Evolutionary conservation across 2,329 filamentous ascomycete genomes (phyloP).

Genomic region (Huntiella bhutanensis): DNA sequence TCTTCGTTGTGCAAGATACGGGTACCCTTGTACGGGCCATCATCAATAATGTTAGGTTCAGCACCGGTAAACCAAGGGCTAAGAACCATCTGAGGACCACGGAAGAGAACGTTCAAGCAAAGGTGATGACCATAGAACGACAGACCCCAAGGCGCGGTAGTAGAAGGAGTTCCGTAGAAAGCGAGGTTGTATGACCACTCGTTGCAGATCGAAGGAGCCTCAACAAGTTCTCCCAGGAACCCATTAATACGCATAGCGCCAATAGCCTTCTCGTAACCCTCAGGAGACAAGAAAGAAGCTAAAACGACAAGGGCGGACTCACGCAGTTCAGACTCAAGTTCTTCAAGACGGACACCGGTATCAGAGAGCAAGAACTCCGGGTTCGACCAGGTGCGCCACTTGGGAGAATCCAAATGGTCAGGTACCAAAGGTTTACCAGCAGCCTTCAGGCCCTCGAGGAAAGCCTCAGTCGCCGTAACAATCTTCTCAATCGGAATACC

Average conservation of each 20-base stretch:
- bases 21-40: conserved; percentile 41
- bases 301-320: conserved; percentile 36
- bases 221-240: conserved; percentile 51
- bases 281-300: conserved; percentile 39
- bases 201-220: conserved; percentile 46
- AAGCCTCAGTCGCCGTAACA: conserved; percentile 27
- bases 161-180: conserved; percentile 45
- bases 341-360: conserved; percentile 53
- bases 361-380: conserved; percentile 52
- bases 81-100: conserved; percentile 44
- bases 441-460: conserved; percentile 27
- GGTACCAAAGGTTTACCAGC: conserved; percentile 15
- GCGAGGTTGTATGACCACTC: conserved; percentile 60
- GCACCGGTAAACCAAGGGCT: conserved; percentile 64
- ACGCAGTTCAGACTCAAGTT: conserved; percentile 25
- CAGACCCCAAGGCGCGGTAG: conserved; percentile 46
- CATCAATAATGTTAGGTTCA: conserved; percentile 58
- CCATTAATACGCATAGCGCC: conserved; percentile 56
- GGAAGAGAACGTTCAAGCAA: conserved; percentile 52
- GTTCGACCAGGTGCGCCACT: conserved; percentile 55
- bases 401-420: conserved; percentile 48
- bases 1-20: conserved; percentile 49
- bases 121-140: conserved; percentile 65
- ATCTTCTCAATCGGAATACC: conserved; percentile 39
- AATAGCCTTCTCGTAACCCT: conserved; percentile 53